Conservation (phyloP, 1,284 basidiomycete species). For the Sporisorium exsertum region DNA sequence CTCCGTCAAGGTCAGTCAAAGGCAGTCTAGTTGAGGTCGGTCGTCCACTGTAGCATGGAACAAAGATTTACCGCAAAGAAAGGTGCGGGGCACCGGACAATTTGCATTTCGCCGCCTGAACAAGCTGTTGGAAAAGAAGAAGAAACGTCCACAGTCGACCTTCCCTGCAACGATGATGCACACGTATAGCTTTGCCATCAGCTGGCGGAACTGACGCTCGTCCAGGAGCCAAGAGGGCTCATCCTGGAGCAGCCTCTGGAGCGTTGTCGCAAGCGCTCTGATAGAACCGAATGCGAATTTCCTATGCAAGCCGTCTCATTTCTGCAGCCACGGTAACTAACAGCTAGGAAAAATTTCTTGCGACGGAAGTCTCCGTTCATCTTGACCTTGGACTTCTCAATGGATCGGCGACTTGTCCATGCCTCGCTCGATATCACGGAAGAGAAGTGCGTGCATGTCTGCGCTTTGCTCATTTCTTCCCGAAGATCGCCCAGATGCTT, state of each 20-base stretch:
- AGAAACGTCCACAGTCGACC: not conserved
- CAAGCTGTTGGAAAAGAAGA: not conserved
- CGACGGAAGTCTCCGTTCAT: conserved; percentile 36
- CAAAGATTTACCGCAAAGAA: not conserved
- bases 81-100: conserved; percentile 11
- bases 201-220: not conserved
- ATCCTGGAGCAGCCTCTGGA: conserved; percentile 13
- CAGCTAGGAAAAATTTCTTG: too few species aligned
- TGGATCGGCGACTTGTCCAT: not conserved
- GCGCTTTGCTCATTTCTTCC: conserved; percentile 1
- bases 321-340: conserved; percentile 6
- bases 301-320: not conserved
- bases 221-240: not conserved
- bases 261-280: conserved; percentile 11
- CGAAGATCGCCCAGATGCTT: conserved; percentile 16
- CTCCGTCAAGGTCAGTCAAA: not conserved
- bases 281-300: not conserved
- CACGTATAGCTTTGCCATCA: not conserved
- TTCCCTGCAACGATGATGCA: not conserved
- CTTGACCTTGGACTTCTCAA: conserved; percentile 16
- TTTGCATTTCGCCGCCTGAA: not conserved
- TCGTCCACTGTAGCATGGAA: too few species aligned
- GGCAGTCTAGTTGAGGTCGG: too few species aligned
- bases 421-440: not conserved
- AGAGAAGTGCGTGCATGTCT: not conserved